Conservation (phyloP, 2,329 filamentous ascomycete genomes). For the Tolypocladium ovalisporum region DNA sequence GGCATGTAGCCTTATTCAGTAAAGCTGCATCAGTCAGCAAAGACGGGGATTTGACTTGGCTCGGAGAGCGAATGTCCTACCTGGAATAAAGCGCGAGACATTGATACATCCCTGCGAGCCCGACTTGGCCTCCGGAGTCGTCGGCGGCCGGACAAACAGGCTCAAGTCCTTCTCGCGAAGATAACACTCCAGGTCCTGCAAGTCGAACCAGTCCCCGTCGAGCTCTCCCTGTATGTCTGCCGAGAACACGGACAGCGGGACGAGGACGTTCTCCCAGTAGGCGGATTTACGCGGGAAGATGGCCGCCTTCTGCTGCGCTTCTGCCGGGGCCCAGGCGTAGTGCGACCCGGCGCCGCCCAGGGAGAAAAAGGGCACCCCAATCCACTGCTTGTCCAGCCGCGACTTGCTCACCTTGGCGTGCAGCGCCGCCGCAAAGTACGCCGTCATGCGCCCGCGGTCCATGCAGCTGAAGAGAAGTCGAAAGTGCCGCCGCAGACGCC, state of each 20-base stretch:
- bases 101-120: not conserved
- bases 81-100: not conserved
- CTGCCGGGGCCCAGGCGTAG: conserved; percentile 1
- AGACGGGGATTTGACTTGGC: not conserved
- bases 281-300: not conserved
- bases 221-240: conserved; percentile 3
- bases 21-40: conserved; percentile 2
- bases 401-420: conserved; percentile 2
- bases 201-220: conserved; percentile 8
- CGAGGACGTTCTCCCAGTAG: conserved; percentile 1
- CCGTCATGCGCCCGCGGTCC: conserved; percentile 3
- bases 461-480: conserved; percentile 4
- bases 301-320: not conserved
- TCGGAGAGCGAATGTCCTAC: not conserved
- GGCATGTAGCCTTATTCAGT: conserved; percentile 3
- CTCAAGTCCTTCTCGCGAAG: conserved; percentile 3
- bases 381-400: not conserved
- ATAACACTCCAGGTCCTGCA: conserved; percentile 8
- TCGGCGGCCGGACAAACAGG: not conserved
- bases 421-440: conserved; percentile 7
- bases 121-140: not conserved
- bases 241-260: conserved; percentile 4
- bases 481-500: conserved; percentile 4
- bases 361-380: conserved; percentile 40
- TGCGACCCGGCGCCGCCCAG: conserved; percentile 53